These are phyloP conservation scores for Trametes coccinea DNA, from an alignment of 768 basidiomycete species.

Conservation along the genomic window DNA sequence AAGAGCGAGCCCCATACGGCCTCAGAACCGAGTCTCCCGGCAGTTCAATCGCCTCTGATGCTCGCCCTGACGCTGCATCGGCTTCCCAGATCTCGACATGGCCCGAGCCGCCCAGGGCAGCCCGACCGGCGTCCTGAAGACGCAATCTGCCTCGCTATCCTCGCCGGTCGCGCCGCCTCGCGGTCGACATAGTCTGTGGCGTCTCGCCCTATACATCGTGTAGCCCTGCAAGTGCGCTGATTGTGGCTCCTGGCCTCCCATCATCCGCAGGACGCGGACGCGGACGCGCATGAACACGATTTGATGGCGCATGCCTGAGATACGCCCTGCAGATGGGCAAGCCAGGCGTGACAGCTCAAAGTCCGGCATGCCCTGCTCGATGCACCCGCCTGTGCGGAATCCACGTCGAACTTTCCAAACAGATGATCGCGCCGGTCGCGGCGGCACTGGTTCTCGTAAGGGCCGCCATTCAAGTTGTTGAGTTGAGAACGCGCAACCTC, in stretches of 20 bases:
- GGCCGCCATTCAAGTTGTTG: neutral
- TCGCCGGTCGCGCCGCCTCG: conserved; percentile 3
- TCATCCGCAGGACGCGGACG: neutral
- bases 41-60: conserved; percentile 15
- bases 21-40: neutral
- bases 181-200: neutral
- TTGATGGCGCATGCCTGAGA: neutral
- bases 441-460: neutral
- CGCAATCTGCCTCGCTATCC: neutral
- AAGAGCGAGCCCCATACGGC: neutral
- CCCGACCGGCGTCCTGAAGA: conserved; percentile 6
- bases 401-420: conserved; percentile 5
- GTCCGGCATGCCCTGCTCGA: neutral
- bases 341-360: neutral
- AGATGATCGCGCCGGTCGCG: conserved; percentile 1
- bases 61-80: conserved; percentile 11
- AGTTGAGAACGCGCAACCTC: conserved; percentile 1
- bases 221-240: neutral
- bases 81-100: conserved; percentile 7
- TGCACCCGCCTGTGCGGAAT: neutral
- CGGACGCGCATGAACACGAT: neutral
- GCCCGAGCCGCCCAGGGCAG: conserved; percentile 12
- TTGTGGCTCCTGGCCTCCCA: neutral
- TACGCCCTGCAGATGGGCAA: neutral
- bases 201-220: conserved; percentile 6